Conservation (phyloP, 1,284 basidiomycete species). For the Leucoagaricus sp. region DNA sequence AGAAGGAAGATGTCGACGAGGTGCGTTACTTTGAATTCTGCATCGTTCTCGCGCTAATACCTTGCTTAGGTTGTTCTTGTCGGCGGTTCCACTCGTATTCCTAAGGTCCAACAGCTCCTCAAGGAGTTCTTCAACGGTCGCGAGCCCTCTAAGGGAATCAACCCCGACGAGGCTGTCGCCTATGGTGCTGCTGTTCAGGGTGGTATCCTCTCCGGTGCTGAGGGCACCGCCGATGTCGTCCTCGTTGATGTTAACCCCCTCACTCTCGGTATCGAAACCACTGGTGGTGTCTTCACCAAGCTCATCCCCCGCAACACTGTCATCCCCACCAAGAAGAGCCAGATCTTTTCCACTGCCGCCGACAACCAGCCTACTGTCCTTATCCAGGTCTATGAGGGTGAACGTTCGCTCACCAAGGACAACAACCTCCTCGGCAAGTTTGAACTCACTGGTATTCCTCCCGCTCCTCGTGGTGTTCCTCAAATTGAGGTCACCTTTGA, state of each 20-base stretch:
- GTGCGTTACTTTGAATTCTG: neutral
- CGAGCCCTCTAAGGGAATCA: constrained; percentile 91
- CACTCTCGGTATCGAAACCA: constrained; percentile 96
- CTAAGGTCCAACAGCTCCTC: constrained; percentile 95
- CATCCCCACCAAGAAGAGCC: constrained; percentile 95
- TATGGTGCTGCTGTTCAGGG: constrained; percentile 98
- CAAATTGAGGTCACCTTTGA: constrained; percentile 95
- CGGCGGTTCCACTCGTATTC: constrained; percentile 97
- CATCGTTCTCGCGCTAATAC: neutral
- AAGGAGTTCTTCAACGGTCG: constrained; percentile 90
- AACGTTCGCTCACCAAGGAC: constrained; percentile 94
- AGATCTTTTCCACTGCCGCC: constrained; percentile 96
- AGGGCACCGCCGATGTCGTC: constrained; percentile 82
- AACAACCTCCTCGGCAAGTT: constrained; percentile 98
- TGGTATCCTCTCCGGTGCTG: constrained; percentile 90
- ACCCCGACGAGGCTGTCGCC: constrained; percentile 93
- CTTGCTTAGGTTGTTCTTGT: constrained; percentile 67
- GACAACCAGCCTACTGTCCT: constrained; percentile 92
- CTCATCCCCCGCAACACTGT: constrained; percentile 96
- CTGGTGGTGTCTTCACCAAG: constrained; percentile 97
- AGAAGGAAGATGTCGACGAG: constrained; percentile 96
- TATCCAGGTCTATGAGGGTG: constrained; percentile 92
- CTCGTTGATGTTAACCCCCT: constrained; percentile 95
- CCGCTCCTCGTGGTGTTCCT: constrained; percentile 92
- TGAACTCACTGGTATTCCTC: constrained; percentile 89